Evolutionary conservation across 73 alveolate species (phyloP).

Genomic region (Symbiodinium natans): DNA sequence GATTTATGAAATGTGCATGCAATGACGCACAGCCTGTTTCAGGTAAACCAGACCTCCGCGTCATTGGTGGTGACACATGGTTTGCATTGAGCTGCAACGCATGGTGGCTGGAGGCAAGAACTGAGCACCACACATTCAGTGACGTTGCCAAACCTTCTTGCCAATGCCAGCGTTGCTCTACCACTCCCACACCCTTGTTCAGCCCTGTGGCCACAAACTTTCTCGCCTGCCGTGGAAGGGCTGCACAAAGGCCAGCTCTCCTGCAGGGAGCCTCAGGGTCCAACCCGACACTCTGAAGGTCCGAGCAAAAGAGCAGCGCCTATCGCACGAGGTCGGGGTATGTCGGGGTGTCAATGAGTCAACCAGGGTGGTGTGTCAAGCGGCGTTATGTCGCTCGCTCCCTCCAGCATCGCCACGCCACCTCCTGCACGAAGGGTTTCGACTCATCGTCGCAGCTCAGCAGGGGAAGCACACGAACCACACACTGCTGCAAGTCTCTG

Average conservation of each 20-base stretch:
- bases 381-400: neutral
- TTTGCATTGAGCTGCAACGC: too few species aligned
- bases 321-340: too few species aligned
- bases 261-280: slow-evolving; percentile 27
- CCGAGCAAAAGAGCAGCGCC: too few species aligned
- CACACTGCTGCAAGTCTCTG: neutral
- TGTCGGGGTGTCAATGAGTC: too few species aligned
- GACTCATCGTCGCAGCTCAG: too few species aligned
- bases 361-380: too few species aligned
- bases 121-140: slow-evolving; percentile 44
- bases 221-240: slow-evolving; percentile 49
- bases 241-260: slow-evolving; percentile 69
- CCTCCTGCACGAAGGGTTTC: neutral
- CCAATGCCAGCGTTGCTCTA: too few species aligned
- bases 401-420: neutral
- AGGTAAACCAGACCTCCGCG: neutral
- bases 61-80: neutral
- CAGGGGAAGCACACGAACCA: neutral
- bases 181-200: too few species aligned
- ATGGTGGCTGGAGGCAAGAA: too few species aligned
- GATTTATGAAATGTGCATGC: too few species aligned
- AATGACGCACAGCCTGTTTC: neutral
- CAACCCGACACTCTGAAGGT: too few species aligned
- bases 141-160: slow-evolving; percentile 28
- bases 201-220: too few species aligned